phyloP scores from a whole-genome alignment of 164 flowering plant species.

The Santalum album region DNA sequence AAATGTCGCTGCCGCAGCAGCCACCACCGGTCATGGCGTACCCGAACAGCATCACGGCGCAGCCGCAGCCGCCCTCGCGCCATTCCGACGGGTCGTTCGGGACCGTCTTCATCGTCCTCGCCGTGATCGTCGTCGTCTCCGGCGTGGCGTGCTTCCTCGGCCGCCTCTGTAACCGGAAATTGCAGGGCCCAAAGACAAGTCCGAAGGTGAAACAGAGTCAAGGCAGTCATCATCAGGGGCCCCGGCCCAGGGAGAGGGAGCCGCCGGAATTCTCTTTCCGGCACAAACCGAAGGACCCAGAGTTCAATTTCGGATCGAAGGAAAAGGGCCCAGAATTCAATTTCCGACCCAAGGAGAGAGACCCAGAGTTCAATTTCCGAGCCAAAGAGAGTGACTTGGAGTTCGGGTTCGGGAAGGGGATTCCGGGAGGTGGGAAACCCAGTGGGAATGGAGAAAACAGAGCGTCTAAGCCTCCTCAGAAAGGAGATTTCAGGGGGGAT shows the following conservation, averaged over 20 bases:
- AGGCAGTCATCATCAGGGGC: neutral
- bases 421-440: conserved; percentile 16
- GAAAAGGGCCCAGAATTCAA: neutral
- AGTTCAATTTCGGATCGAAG: neutral
- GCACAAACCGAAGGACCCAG: neutral
- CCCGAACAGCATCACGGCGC: conserved; percentile 21
- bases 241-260: neutral
- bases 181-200: conserved; percentile 2
- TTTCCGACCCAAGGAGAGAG: conserved; percentile 15
- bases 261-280: neutral
- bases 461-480: conserved; percentile 9
- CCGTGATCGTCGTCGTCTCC: conserved; percentile 55
- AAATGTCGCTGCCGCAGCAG: conserved; percentile 19
- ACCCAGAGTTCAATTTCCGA: conserved; percentile 7
- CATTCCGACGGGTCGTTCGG: conserved; percentile 70
- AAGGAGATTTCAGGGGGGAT: conserved; percentile 5
- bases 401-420: conserved; percentile 26
- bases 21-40: conserved; percentile 25
- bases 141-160: conserved; percentile 65
- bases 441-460: conserved; percentile 8
- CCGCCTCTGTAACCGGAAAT: conserved; percentile 35
- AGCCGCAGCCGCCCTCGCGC: conserved; percentile 9
- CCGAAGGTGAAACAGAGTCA: conserved; percentile 5
- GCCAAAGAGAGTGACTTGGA: conserved; percentile 15
- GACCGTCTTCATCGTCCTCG: conserved; percentile 64